A percentile compares a stretch with the other conserved stretches of the same genome.
Evolutionary conservation across 805 yeast species (phyloP).

Genomic region (Groenewaldozyma salmanticensis): DNA sequence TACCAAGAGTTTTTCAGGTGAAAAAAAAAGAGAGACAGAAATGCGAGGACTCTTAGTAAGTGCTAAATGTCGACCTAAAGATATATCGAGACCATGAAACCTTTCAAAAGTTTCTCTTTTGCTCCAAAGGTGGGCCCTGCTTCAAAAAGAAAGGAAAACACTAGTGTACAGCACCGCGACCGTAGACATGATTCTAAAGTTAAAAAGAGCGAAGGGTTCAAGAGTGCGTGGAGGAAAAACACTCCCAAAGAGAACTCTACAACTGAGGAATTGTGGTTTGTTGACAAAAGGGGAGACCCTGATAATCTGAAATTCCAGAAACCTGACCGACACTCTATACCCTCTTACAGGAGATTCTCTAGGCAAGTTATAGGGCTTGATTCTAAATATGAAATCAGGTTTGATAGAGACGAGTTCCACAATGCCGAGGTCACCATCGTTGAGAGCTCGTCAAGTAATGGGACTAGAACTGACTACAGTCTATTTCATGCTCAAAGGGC

Average conservation of each 20-base stretch:
- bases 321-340: conserved; percentile 4
- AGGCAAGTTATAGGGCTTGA: conserved; percentile 4
- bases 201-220: too few species aligned
- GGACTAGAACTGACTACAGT: neutral
- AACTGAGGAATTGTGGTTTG: neutral
- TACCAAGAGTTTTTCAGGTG: too few species aligned
- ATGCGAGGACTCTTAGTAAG: too few species aligned
- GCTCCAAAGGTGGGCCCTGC: too few species aligned
- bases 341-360: conserved; percentile 6
- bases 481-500: neutral
- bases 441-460: neutral
- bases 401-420: conserved; percentile 1
- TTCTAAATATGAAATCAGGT: neutral
- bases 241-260: neutral
- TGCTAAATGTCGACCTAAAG: too few species aligned
- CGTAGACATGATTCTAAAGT: too few species aligned
- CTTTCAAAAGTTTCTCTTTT: too few species aligned
- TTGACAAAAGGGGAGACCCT: conserved; percentile 6
- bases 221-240: too few species aligned
- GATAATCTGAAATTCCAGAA: conserved; percentile 6
- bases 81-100: too few species aligned
- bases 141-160: too few species aligned
- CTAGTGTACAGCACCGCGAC: too few species aligned
- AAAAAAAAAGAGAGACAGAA: too few species aligned
- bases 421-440: neutral